These are phyloP conservation scores for Astrothelium macrocarpum DNA, from an alignment of 495 filamentous ascomycete genomes.

Conservation along the genomic window DNA sequence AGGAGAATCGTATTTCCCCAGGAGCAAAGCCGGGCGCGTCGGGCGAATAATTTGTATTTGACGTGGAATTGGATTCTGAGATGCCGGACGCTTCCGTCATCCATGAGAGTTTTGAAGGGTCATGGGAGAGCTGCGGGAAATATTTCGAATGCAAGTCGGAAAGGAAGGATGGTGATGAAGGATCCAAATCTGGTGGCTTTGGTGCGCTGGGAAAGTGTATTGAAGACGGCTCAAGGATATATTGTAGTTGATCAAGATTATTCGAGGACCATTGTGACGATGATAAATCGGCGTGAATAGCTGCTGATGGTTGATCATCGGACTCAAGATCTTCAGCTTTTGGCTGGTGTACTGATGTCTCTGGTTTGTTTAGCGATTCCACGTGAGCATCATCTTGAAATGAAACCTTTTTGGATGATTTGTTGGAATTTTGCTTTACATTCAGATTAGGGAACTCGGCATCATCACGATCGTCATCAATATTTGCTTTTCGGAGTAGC, in stretches of 20 bases:
- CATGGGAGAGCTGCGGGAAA: constrained; percentile 76
- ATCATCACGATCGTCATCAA: constrained; percentile 51
- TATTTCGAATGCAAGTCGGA: constrained; percentile 76
- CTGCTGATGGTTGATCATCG: not conserved
- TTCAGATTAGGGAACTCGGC: constrained; percentile 8
- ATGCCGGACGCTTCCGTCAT: constrained; percentile 47
- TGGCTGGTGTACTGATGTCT: not conserved
- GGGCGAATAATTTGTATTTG: constrained; percentile 63
- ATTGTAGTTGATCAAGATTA: constrained; percentile 1
- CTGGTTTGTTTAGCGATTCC: not conserved
- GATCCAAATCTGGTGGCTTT: constrained; percentile 61
- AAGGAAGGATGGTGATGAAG: constrained; percentile 71
- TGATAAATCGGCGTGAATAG: not conserved
- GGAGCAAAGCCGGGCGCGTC: constrained; percentile 57
- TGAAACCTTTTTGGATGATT: constrained; percentile 23
- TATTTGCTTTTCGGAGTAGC: constrained; percentile 66
- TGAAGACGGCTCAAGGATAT: not conserved
- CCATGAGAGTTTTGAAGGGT: constrained; percentile 83
- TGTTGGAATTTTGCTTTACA: not conserved
- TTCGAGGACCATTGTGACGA: not conserved
- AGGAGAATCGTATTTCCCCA: constrained; percentile 78
- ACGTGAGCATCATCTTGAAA: constrained; percentile 9
- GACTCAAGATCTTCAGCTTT: not conserved
- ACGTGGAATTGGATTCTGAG: constrained; percentile 37
- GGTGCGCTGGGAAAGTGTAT: constrained; percentile 21